Percentiles rank a stretch among this genome's conserved stretches.
These are phyloP conservation scores for Oenanthe javanica DNA, from an alignment of 140 eudicot genomes.

Conservation along the genomic window DNA sequence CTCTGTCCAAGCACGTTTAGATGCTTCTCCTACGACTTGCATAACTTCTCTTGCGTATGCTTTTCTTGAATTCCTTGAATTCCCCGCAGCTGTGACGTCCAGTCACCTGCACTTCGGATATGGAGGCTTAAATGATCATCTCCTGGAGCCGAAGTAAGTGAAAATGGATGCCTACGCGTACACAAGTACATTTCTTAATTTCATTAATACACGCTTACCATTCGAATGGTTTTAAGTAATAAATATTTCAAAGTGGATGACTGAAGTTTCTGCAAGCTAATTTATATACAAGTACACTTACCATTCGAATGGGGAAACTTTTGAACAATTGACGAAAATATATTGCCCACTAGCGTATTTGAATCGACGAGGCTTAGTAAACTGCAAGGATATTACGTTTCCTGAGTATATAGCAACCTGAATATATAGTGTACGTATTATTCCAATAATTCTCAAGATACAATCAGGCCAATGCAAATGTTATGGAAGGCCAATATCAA, in stretches of 20 bases:
- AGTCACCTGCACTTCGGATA: conserved; percentile 76
- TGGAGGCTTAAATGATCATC: conserved; percentile 80
- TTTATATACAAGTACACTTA: conserved; percentile 8
- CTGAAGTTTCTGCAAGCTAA: not conserved
- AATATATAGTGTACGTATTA: not conserved
- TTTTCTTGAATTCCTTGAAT: no score
- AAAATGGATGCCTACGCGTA: conserved; percentile 75
- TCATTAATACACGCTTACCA: no score
- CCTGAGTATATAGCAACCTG: conserved; percentile 93
- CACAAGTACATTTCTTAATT: not conserved
- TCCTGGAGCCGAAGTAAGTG: conserved; percentile 86
- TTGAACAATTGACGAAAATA: conserved; percentile 88
- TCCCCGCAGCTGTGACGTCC: conserved; percentile 54
- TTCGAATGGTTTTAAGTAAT: no score
- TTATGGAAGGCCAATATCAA: no score
- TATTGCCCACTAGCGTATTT: conserved; percentile 93
- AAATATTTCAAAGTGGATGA: not conserved
- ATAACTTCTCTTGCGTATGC: no score
- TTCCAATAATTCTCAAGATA: no score
- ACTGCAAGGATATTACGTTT: conserved; percentile 71
- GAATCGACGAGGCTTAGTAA: conserved; percentile 84
- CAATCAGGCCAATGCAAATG: no score
- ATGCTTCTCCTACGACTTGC: no score
- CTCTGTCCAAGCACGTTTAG: no score
- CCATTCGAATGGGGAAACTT: conserved; percentile 93